A percentile compares a stretch with the other conserved stretches of the same genome.
phyloP scores from a whole-genome alignment of 805 yeast genomes.

The Saccharomycopsis sp. region DNA sequence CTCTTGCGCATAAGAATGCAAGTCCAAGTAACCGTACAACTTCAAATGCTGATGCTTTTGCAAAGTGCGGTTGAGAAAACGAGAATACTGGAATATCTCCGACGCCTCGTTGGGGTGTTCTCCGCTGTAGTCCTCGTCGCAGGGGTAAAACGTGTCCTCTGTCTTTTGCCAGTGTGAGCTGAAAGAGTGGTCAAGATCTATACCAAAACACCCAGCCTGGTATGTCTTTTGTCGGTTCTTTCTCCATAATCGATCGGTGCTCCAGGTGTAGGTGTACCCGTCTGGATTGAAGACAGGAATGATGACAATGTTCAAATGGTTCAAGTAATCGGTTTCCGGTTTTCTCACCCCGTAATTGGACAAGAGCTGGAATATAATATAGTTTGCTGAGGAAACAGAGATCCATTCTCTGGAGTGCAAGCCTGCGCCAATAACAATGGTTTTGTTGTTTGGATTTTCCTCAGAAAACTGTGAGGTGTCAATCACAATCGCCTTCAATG shows the following conservation, averaged over 20 bases:
- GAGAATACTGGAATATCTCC: slow-evolving; percentile 44
- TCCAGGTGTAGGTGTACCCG: slow-evolving; percentile 83
- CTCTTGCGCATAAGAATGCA: slow-evolving; percentile 81
- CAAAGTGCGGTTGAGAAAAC: slow-evolving; percentile 32
- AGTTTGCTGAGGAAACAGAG: slow-evolving; percentile 60
- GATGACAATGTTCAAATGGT: slow-evolving; percentile 60
- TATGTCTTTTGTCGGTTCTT: slow-evolving; percentile 76
- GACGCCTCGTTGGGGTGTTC: slow-evolving; percentile 58
- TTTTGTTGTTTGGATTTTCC: slow-evolving; percentile 39
- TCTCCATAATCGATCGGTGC: slow-evolving; percentile 73
- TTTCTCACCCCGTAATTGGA: slow-evolving; percentile 34
- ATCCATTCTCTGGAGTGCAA: slow-evolving; percentile 91
- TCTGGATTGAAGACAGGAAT: slow-evolving; percentile 87
- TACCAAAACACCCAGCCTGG: slow-evolving; percentile 61
- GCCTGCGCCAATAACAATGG: slow-evolving; percentile 75
- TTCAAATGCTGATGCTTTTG: slow-evolving; percentile 39
- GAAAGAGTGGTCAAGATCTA: slow-evolving; percentile 81
- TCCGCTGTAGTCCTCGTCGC: slow-evolving; percentile 81
- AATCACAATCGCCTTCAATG: slow-evolving; percentile 57
- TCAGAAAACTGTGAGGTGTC: slow-evolving; percentile 35
- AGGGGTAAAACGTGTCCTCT: slow-evolving; percentile 46
- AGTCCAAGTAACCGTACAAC: slow-evolving; percentile 69
- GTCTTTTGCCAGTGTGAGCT: slow-evolving; percentile 62
- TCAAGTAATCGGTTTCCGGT: slow-evolving; percentile 39
- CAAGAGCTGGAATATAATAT: slow-evolving; percentile 40